Conservation (phyloP, 139 green algal species). For the Ettlia oleoabundans region DNA sequence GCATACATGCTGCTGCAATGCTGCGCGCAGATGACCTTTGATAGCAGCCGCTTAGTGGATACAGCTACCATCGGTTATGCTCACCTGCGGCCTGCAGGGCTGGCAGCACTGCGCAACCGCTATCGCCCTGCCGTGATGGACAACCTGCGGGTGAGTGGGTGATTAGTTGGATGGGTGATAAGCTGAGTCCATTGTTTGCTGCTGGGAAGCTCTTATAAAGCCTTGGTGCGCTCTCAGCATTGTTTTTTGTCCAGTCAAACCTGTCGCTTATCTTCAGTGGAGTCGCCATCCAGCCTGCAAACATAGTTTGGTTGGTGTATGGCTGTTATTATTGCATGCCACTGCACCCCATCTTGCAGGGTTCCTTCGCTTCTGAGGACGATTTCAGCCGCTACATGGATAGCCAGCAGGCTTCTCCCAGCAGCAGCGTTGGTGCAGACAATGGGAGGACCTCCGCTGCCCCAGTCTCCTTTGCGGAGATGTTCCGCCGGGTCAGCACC, state of each 20-base stretch:
- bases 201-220: no score
- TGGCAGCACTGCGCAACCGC: conserved; percentile 45
- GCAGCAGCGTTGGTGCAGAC: not conserved
- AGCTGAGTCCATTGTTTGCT: not conserved
- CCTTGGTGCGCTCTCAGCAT: no score
- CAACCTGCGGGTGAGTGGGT: conserved; percentile 8
- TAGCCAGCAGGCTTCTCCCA: not conserved
- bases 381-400: not conserved
- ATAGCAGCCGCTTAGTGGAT: conserved; percentile 62
- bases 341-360: conserved; percentile 1
- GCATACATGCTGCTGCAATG: conserved; percentile 65
- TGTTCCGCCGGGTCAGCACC: not conserved
- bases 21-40: conserved; percentile 71
- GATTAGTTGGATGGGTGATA: not conserved
- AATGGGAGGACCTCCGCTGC: not conserved
- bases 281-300: no score
- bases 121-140: conserved; percentile 46
- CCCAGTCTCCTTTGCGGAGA: not conserved
- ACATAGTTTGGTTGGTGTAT: no score
- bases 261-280: no score
- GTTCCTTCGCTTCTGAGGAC: not conserved
- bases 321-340: no score
- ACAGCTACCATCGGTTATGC: conserved; percentile 55
- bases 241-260: no score
- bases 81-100: conserved; percentile 41